Conservation (phyloP, 2,329 filamentous ascomycete genomes). For the Cercospora sesami region DNA sequence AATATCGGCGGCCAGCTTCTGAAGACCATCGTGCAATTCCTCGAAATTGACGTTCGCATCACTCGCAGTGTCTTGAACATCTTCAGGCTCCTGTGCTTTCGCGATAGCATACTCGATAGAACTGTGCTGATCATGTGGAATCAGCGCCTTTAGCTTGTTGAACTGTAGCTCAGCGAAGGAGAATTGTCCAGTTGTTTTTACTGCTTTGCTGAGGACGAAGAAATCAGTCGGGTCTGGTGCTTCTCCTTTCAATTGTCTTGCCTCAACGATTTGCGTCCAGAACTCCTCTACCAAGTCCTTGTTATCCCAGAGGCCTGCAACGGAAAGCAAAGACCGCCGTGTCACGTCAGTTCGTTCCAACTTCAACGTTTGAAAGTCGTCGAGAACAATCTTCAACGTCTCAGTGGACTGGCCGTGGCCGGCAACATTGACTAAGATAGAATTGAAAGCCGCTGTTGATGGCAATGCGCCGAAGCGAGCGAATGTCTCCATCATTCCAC, state of each 20-base stretch:
- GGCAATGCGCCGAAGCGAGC: slow-evolving; percentile 33
- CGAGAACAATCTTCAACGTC: slow-evolving; percentile 34
- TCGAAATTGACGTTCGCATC: slow-evolving; percentile 6
- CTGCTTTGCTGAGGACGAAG: slow-evolving; percentile 34
- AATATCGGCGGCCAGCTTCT: slow-evolving; percentile 30
- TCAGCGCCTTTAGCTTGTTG: slow-evolving; percentile 13
- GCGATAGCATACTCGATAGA: slow-evolving; percentile 18
- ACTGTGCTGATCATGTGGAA: slow-evolving; percentile 13
- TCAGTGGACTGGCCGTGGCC: slow-evolving; percentile 35
- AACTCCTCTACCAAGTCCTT: slow-evolving; percentile 28
- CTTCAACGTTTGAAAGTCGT: slow-evolving; percentile 33
- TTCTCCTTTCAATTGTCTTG: slow-evolving; percentile 13
- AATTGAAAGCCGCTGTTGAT: slow-evolving; percentile 39
- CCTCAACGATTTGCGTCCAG: slow-evolving; percentile 38
- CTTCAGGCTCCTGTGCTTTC: slow-evolving; percentile 1
- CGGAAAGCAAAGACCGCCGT: slow-evolving; percentile 37
- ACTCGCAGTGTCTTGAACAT: background rate
- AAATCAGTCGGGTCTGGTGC: slow-evolving; percentile 31
- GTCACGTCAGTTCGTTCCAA: slow-evolving; percentile 39
- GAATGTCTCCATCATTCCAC: slow-evolving; percentile 36
- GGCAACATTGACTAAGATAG: slow-evolving; percentile 42
- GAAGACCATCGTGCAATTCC: slow-evolving; percentile 12
- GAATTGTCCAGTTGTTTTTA: slow-evolving; percentile 18
- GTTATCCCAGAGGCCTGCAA: slow-evolving; percentile 39
- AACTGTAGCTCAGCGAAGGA: slow-evolving; percentile 30